These are phyloP conservation scores for Pleurotus cornucopiae DNA, from an alignment of 768 basidiomycete species.

Conservation along the genomic window DNA sequence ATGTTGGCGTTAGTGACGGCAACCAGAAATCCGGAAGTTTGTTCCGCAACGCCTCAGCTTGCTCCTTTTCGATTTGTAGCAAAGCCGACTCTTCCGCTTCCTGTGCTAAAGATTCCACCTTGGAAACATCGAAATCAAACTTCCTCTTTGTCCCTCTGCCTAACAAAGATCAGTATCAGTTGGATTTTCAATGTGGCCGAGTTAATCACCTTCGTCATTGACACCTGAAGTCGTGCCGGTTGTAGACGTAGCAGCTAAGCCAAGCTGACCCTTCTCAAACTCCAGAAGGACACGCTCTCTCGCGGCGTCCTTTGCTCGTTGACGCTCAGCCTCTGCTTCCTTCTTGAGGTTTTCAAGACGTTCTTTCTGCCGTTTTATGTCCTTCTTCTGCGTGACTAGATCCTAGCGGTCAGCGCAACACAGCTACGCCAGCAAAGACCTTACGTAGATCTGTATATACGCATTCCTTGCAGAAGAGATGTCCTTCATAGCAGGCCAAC, in stretches of 20 bases:
- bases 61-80: conserved; percentile 77
- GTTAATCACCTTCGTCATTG: conserved; percentile 30
- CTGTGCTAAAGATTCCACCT: conserved; percentile 64
- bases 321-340: conserved; percentile 78
- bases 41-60: conserved; percentile 76
- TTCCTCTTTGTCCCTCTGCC: conserved; percentile 74
- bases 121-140: conserved; percentile 74
- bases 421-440: conserved; percentile 18
- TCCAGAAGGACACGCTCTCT: conserved; percentile 86
- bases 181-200: not conserved
- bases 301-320: conserved; percentile 65
- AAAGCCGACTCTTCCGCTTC: conserved; percentile 91
- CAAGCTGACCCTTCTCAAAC: conserved; percentile 84
- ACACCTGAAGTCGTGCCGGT: conserved; percentile 35
- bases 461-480: conserved; percentile 96
- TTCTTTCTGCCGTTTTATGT: conserved; percentile 88
- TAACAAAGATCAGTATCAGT: conserved; percentile 17
- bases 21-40: conserved; percentile 99
- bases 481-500: conserved; percentile 79
- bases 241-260: conserved; percentile 47
- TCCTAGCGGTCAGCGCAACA: conserved; percentile 8
- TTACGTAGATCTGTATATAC: conserved; percentile 79
- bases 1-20: conserved; percentile 85
- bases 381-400: conserved; percentile 83
- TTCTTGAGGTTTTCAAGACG: conserved; percentile 68